A percentile compares a stretch with the other conserved stretches of the same genome.
Evolutionary conservation across 192 early-diverging fungal genomes (phyloP).

Genomic region (Paraglomus occultum): DNA sequence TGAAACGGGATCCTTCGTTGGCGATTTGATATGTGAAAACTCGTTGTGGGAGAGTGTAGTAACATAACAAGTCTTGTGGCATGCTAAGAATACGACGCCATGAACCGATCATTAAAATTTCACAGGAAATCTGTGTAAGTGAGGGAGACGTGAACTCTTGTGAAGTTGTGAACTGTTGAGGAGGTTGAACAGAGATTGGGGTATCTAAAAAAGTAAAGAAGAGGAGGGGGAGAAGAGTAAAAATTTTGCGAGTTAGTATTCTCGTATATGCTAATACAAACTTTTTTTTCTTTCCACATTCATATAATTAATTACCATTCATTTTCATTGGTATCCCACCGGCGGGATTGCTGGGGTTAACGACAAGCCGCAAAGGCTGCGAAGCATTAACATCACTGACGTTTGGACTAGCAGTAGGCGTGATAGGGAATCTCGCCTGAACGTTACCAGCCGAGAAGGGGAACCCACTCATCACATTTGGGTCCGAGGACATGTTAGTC

Average conservation of each 20-base stretch:
- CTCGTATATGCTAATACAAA: too few relatives aligned
- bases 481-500: constrained; percentile 14
- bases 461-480: constrained; percentile 22
- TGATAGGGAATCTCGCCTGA: constrained; percentile 18
- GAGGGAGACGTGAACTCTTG: constrained; percentile 37
- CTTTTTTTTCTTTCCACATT: background rate
- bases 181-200: constrained; percentile 3
- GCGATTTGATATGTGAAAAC: constrained; percentile 58
- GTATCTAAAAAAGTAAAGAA: background rate
- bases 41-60: constrained; percentile 46
- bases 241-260: background rate
- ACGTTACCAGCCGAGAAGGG: constrained; percentile 22
- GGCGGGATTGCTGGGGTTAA: constrained; percentile 9
- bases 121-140: constrained; percentile 44
- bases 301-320: constrained; percentile 18
- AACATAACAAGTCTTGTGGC: constrained; percentile 54
- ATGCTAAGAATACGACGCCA: constrained; percentile 61
- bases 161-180: constrained; percentile 35
- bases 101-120: constrained; percentile 57
- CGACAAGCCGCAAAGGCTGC: constrained; percentile 26
- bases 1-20: constrained; percentile 55
- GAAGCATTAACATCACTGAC: constrained; percentile 17
- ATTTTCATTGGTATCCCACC: constrained; percentile 30
- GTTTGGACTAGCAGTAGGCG: constrained; percentile 30
- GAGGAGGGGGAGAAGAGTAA: constrained; percentile 13